Evolutionary conservation across 495 filamentous ascomycete species (phyloP), one percentile per base, ranked within the genome.

Genomic region (Schizothecium vesticola): DNA sequence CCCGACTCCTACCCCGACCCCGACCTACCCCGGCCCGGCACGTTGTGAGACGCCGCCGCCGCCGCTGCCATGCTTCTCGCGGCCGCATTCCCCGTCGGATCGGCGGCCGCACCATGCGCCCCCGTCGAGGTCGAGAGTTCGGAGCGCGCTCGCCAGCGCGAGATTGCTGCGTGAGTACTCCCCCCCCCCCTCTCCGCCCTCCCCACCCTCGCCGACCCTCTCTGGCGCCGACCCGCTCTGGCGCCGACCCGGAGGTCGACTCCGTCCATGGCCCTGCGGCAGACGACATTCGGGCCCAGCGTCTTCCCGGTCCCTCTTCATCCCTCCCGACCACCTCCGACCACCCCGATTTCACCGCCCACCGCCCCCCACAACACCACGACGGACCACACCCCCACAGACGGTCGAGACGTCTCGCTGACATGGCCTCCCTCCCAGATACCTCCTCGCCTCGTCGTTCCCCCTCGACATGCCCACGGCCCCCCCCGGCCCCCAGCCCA

Each of bases 371-470:
- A 28, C 26, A 3, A 28, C 26, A 51, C 43, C 16, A 51, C 19
- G 43, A 16, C 43, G 43, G 43, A 51, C 43, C 43, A 51, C 43
- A 19, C 1, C 43, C 19, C 43, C 43, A 19, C n/a, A 51, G 43
- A n/a, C 43, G 13, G 4, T 36, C 31, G 3, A 1, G 33, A 43
- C 12, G 31, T 19, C 43, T 51, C 43, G 6, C 43, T 51, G 43
- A 51, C 43, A 51, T 7, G 31, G 26, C 16, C 43, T 58, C 5
- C 61, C 61, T 22, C 12, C 1, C 33, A 70, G 69, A 28, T 76
- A 76, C 63, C 74, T 76, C 67, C 69, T 63, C 8, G 74, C 74
- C 0, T 68, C 70, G 21, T 74, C 72, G 2, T 76, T 76, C 31
- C 74, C 74, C 0, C 58, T 65, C 6, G 74, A 61, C 0, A 5